Evolutionary conservation across 1,139 yeast genomes (phyloP).

Genomic region (Pichia sp.): DNA sequence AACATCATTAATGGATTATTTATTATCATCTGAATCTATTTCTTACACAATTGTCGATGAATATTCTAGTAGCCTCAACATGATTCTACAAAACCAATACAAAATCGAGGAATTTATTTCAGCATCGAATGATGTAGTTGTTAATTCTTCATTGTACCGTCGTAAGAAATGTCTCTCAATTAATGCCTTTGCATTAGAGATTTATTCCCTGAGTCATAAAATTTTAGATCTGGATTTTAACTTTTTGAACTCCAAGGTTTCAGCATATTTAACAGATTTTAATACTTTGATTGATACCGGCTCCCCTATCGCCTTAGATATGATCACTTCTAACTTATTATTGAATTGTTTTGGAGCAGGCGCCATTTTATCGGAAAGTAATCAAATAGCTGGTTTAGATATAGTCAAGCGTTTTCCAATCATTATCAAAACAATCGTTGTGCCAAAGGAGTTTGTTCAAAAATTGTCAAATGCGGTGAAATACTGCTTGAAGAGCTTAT

Average conservation of each 20-base stretch:
- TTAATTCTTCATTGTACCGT: conserved; percentile 19
- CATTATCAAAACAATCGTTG: conserved; percentile 19
- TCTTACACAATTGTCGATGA: conserved; percentile 7
- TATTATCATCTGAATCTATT: conserved; percentile 11
- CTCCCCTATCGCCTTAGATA: conserved; percentile 17
- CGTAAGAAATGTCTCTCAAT: conserved; percentile 31
- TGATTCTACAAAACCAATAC: conserved; percentile 21
- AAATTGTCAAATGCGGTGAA: conserved; percentile 18
- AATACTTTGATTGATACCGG: conserved; percentile 17
- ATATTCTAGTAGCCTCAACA: conserved; percentile 19
- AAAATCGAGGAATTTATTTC: conserved; percentile 15
- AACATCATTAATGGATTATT: conserved; percentile 10
- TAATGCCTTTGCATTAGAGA: conserved; percentile 35
- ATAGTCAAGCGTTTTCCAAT: conserved; percentile 43
- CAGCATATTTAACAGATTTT: conserved; percentile 20
- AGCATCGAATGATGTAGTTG: conserved; percentile 18
- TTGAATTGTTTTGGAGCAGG: conserved; percentile 39
- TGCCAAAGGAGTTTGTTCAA: conserved; percentile 17
- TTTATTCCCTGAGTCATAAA: conserved; percentile 32
- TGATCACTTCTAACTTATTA: conserved; percentile 32
- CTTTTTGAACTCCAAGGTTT: conserved; percentile 28
- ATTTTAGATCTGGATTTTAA: conserved; percentile 26
- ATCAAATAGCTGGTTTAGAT: conserved; percentile 37
- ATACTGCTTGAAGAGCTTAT: conserved; percentile 37
- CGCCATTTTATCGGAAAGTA: conserved; percentile 40